Evolutionary conservation across 2,329 filamentous ascomycete genomes (phyloP).

Genomic region (Aspergillus clavatus): DNA sequence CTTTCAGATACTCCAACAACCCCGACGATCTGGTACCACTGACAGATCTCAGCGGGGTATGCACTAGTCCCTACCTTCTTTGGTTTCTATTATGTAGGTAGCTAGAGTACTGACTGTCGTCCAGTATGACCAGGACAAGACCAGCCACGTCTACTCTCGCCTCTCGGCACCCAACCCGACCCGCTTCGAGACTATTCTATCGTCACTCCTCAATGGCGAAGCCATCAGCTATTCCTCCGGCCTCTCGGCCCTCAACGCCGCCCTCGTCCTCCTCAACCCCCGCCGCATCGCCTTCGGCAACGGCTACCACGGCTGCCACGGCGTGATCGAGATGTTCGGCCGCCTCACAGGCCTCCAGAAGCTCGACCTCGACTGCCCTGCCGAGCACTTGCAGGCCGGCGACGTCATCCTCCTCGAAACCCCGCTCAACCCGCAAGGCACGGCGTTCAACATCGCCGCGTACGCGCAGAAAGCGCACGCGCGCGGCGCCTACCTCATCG

Average conservation of each 20-base stretch:
- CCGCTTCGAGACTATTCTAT: slow-evolving; percentile 78
- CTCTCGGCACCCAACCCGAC: slow-evolving; percentile 72
- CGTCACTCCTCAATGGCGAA: slow-evolving; percentile 59
- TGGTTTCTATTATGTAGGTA: too few species aligned
- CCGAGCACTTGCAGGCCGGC: slow-evolving; percentile 63
- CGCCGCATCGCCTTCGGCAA: slow-evolving; percentile 73
- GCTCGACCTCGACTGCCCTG: slow-evolving; percentile 65
- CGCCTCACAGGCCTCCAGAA: slow-evolving; percentile 71
- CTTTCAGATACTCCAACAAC: slow-evolving; percentile 73
- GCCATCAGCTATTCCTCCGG: slow-evolving; percentile 79
- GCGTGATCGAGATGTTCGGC: slow-evolving; percentile 67
- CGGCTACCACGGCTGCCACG: slow-evolving; percentile 93
- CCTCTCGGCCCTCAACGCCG: slow-evolving; percentile 80
- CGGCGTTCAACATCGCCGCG: slow-evolving; percentile 65
- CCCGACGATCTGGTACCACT: slow-evolving; percentile 58
- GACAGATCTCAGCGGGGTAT: slow-evolving; percentile 50
- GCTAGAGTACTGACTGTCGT: slow-evolving; percentile 1
- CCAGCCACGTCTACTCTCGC: slow-evolving; percentile 75
- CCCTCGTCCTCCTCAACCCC: slow-evolving; percentile 80
- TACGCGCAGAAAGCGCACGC: slow-evolving; percentile 70
- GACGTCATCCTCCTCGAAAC: slow-evolving; percentile 92
- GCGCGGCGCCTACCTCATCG: slow-evolving; percentile 68
- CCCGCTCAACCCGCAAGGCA: slow-evolving; percentile 84
- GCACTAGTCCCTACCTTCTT: slow-evolving; percentile 18
- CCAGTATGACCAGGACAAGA: slow-evolving; percentile 22